A percentile compares a stretch with the other conserved stretches of the same genome.
Evolutionary conservation across 306 rosid species (phyloP).

Genomic region (Cicer arietinum): DNA sequence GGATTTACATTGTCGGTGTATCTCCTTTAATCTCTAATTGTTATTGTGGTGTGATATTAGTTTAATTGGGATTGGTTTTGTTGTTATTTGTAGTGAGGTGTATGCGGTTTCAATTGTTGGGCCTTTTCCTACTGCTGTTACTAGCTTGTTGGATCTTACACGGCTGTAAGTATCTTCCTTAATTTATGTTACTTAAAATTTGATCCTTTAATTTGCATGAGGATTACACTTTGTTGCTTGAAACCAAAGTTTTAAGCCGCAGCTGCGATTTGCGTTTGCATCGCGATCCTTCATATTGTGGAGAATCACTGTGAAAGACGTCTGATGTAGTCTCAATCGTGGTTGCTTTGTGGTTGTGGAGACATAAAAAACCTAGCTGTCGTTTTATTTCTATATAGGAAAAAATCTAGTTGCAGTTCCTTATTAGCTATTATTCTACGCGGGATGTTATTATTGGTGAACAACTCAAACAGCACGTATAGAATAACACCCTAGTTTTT

Average conservation of each 20-base stretch:
- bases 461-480: background rate
- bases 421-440: background rate
- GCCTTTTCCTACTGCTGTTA: conserved; percentile 98
- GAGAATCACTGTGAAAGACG: background rate
- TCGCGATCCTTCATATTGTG: background rate
- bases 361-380: background rate
- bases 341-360: background rate
- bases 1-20: too few relatives aligned
- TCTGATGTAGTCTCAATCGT: background rate
- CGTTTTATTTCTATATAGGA: background rate
- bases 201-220: background rate
- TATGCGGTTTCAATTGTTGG: conserved; percentile 98
- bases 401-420: background rate
- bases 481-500: background rate
- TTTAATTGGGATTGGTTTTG: conserved; percentile 23
- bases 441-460: background rate
- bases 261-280: background rate
- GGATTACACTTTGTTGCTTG: conserved; percentile 2
- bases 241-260: background rate
- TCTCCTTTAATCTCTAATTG: background rate
- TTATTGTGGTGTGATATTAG: conserved; percentile 24
- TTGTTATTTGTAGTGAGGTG: conserved; percentile 74
- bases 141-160: conserved; percentile 96
- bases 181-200: background rate
- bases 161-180: conserved; percentile 67